Conservation (phyloP, 495 filamentous ascomycete genomes). For the Chaetomium fimeti region DNA sequence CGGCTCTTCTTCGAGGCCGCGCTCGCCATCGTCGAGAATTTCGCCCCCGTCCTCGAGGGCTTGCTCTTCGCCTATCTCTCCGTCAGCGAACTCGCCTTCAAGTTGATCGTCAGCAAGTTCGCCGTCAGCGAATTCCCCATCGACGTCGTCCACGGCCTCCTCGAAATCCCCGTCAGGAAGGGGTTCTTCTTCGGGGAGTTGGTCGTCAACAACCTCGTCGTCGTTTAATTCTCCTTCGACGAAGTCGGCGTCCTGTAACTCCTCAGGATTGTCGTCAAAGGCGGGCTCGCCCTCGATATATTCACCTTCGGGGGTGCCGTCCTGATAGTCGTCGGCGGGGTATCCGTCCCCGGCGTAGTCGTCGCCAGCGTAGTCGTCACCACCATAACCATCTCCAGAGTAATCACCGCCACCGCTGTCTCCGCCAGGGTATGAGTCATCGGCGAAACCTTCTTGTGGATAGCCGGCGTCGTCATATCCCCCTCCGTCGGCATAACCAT, state of each 20-base stretch:
- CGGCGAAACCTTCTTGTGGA: neutral
- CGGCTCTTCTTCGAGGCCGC: neutral
- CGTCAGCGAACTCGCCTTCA: constrained; percentile 14
- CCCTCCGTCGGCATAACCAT: neutral
- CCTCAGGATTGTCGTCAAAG: neutral
- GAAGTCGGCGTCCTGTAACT: neutral
- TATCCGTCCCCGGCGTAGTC: neutral
- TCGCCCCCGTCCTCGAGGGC: neutral
- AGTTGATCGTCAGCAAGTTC: neutral
- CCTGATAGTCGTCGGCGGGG: neutral
- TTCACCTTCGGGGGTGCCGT: neutral
- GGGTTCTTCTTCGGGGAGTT: neutral
- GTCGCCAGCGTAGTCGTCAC: neutral
- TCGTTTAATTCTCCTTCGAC: neutral
- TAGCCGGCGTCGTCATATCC: neutral
- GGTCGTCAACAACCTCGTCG: neutral
- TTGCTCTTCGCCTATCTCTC: neutral
- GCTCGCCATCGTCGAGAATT: neutral
- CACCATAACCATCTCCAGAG: neutral
- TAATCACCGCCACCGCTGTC: neutral
- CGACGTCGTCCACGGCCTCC: neutral
- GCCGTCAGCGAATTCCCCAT: constrained; percentile 8
- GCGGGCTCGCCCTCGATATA: neutral
- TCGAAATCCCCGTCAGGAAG: neutral
- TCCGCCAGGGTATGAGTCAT: neutral